Evolutionary conservation across 1,284 basidiomycete species (phyloP).

Genomic region (Exobasidium cylindrosporum): DNA sequence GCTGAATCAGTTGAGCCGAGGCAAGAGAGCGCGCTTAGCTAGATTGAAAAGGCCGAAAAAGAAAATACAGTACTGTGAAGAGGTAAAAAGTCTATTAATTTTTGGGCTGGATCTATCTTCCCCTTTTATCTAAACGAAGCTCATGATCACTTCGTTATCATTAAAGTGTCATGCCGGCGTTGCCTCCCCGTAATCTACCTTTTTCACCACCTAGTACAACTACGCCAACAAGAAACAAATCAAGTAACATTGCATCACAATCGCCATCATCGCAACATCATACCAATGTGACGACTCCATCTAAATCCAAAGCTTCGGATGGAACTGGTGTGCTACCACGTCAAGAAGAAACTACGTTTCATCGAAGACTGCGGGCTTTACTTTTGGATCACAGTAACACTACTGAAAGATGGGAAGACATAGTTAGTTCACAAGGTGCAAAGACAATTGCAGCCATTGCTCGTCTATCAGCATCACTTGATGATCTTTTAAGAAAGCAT

Average conservation of each 20-base stretch:
- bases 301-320: neutral
- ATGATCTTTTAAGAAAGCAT: neutral
- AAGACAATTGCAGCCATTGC: constrained; percentile 6
- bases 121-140: no score
- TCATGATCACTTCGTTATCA: no score
- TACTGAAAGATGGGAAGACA: constrained; percentile 4
- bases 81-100: no score
- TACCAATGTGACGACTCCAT: neutral
- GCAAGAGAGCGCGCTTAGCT: no score
- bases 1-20: no score
- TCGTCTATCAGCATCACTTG: neutral
- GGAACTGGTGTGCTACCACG: neutral
- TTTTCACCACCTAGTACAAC: neutral
- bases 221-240: neutral
- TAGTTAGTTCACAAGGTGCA: constrained; percentile 1
- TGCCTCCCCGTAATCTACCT: constrained; percentile 5
- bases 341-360: constrained; percentile 12
- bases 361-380: constrained; percentile 2
- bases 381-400: constrained; percentile 5
- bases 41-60: no score
- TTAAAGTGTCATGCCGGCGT: constrained; percentile 1
- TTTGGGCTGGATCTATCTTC: no score
- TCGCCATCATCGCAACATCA: neutral
- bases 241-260: neutral
- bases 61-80: no score